Evolutionary conservation across 179 eudicot genomes (phyloP).

Genomic region (Silene vulgaris): DNA sequence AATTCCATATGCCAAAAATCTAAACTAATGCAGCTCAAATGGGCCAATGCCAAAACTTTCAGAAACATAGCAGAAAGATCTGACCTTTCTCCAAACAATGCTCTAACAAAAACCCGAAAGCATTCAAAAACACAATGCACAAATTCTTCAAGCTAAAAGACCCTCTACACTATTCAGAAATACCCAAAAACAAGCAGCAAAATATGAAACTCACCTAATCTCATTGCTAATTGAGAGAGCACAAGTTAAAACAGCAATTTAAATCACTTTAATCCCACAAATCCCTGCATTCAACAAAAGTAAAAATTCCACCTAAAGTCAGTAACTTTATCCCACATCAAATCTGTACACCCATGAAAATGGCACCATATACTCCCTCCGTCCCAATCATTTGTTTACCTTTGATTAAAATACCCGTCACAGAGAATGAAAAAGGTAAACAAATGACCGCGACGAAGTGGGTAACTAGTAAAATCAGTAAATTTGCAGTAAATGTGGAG

Average conservation of each 20-base stretch:
- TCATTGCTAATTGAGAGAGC: conserved; percentile 28
- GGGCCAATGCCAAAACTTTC: not conserved
- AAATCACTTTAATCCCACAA: conserved; percentile 21
- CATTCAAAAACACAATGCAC: conserved; percentile 18
- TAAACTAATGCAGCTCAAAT: not conserved
- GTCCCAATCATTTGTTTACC: no score
- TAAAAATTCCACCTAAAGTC: conserved; percentile 3
- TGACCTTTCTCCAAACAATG: not conserved
- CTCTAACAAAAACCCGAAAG: not conserved
- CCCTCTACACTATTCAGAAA: conserved; percentile 7
- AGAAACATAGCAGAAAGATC: conserved; percentile 2
- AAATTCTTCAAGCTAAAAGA: not conserved
- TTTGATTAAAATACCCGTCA: no score
- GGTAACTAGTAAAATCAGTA: no score
- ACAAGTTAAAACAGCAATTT: conserved; percentile 1
- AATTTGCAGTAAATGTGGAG: not conserved
- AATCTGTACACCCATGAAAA: conserved; percentile 11
- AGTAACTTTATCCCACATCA: conserved; percentile 8
- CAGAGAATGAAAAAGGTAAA: no score
- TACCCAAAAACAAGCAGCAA: conserved; percentile 9
- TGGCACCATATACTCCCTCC: not conserved
- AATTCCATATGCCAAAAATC: conserved; percentile 8
- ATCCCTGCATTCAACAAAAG: conserved; percentile 33
- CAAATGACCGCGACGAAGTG: no score
- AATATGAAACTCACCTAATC: conserved; percentile 38